Percentiles rank a stretch among this genome's conserved stretches.
phyloP scores from a whole-genome alignment of 257 asterid species.

The Cynanchum wilfordii region DNA sequence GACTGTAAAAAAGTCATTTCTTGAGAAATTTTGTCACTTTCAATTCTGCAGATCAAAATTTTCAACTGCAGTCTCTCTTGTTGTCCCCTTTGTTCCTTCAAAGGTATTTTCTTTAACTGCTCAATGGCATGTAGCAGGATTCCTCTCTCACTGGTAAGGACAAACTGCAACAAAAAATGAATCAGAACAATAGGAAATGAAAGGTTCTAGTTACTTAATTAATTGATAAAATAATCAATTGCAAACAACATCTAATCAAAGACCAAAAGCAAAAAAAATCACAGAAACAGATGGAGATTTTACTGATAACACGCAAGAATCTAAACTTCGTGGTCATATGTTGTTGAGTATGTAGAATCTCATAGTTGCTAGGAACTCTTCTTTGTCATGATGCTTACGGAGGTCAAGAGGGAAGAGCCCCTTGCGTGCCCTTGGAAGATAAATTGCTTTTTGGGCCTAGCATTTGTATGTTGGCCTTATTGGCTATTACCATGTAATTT shows the following conservation, averaged over 20 bases:
- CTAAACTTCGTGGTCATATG: background rate
- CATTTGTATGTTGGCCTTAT: no score
- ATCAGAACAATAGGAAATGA: background rate
- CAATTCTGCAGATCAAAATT: constrained; percentile 76
- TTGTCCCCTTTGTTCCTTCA: constrained; percentile 93
- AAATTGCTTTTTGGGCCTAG: no score
- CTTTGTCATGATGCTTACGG: no score
- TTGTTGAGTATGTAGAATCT: no score
- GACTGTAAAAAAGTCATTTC: constrained; percentile 85
- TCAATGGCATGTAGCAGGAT: constrained; percentile 69
- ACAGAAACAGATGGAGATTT: background rate
- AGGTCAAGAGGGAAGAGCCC: no score
- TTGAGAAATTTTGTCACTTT: constrained; percentile 57
- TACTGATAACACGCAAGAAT: background rate
- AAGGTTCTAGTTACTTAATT: background rate
- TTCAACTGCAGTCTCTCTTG: constrained; percentile 90
- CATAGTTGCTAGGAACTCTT: no score
- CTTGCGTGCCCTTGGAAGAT: no score
- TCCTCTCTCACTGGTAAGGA: constrained; percentile 82
- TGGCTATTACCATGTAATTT: no score
- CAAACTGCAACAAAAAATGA: constrained; percentile 49
- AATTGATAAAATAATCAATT: background rate
- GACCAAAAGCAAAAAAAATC: background rate
- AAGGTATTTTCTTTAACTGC: constrained; percentile 83
- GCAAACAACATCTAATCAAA: background rate